Conservation (phyloP, 129 eudicot genomes). For the Chrysanthemum lavandulifolium region DNA sequence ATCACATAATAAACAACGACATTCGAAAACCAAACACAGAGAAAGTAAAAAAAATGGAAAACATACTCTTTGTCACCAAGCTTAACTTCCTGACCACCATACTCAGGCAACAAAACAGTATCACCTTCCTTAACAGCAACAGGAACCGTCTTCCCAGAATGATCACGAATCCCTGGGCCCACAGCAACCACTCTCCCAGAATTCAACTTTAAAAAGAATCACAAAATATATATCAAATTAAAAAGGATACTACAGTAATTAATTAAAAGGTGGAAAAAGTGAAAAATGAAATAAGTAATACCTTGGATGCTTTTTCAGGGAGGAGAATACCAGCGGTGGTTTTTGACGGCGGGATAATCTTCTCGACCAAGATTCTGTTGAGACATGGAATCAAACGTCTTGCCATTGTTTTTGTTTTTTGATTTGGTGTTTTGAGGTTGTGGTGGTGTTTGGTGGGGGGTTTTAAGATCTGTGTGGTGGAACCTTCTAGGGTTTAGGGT, state of each 20-base stretch:
- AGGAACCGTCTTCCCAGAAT: conserved; percentile 55
- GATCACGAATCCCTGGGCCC: conserved; percentile 67
- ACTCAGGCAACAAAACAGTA: conserved; percentile 87
- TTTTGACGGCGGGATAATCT: conserved; percentile 70
- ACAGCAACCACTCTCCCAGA: conserved; percentile 86
- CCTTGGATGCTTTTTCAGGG: conserved; percentile 80
- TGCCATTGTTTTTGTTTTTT: conserved; percentile 44
- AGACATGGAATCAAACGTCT: conserved; percentile 79
- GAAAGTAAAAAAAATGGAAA: background rate
- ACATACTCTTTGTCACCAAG: conserved; percentile 85
- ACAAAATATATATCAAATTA: background rate
- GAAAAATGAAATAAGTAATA: background rate
- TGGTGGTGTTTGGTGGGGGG: too few relatives aligned
- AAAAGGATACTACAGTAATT: background rate
- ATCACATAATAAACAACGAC: background rate
- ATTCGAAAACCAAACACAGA: background rate
- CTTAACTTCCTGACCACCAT: conserved; percentile 81
- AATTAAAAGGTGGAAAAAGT: background rate
- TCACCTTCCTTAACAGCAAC: conserved; percentile 84
- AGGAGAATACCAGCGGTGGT: conserved; percentile 89
- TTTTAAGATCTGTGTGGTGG: too few relatives aligned
- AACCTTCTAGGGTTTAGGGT: too few relatives aligned
- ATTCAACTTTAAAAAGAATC: conserved; percentile 50
- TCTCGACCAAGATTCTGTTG: conserved; percentile 88
- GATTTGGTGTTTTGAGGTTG: too few relatives aligned